These are phyloP conservation scores for Ophiostoma ips DNA, from an alignment of 2,329 filamentous ascomycete genomes.

Conservation along the genomic window DNA sequence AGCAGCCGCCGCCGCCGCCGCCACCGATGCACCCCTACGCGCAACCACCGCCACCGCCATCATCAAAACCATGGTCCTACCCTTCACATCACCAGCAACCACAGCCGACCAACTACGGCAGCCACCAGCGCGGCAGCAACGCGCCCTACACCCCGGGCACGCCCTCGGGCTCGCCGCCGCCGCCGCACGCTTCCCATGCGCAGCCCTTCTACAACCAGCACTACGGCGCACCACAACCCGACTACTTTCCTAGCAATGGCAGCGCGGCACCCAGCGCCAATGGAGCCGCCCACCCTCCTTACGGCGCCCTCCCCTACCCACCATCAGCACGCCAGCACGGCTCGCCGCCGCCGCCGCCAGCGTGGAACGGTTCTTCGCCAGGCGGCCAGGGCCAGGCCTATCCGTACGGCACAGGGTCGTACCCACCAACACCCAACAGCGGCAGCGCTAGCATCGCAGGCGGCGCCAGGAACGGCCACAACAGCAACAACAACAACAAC, in stretches of 20 bases:
- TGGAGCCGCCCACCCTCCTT: slow-evolving; percentile 14
- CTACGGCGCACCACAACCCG: slow-evolving; percentile 6
- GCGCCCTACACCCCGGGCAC: slow-evolving; percentile 11
- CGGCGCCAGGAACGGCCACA: background rate
- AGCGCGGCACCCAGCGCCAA: slow-evolving; percentile 14
- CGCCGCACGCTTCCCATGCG: background rate
- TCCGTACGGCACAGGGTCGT: background rate
- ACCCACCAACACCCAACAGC: background rate
- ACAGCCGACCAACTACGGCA: slow-evolving; percentile 9
- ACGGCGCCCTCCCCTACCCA: slow-evolving; percentile 10
- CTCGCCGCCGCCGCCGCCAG: background rate
- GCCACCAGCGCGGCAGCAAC: slow-evolving; percentile 8
- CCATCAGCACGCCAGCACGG: slow-evolving; percentile 3
- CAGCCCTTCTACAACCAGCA: slow-evolving; percentile 10
- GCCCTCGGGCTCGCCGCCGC: slow-evolving; percentile 1
- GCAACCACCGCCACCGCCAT: slow-evolving; percentile 11
- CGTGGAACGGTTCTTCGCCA: background rate
- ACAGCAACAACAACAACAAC: background rate
- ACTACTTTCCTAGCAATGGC: slow-evolving; percentile 4
- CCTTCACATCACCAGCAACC: slow-evolving; percentile 11
- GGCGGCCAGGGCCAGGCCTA: background rate
- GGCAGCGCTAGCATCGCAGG: no score
- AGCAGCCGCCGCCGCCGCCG: background rate
- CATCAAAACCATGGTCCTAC: slow-evolving; percentile 1
- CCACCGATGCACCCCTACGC: slow-evolving; percentile 8